Evolutionary conservation across 2,329 filamentous ascomycete species (phyloP).

Genomic region (Aspergillus sp.): DNA sequence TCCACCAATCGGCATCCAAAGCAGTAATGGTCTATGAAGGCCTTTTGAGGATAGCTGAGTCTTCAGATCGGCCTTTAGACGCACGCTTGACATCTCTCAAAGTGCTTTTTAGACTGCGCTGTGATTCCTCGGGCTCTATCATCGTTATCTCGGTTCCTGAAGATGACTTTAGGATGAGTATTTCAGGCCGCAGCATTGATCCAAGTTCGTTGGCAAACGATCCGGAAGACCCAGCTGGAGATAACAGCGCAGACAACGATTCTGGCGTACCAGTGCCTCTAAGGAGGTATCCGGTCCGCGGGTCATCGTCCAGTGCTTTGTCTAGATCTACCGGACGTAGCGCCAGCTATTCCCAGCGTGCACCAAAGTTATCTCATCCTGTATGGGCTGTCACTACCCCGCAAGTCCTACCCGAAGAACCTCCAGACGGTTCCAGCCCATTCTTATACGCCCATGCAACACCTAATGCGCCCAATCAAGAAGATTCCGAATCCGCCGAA

Average conservation of each 20-base stretch:
- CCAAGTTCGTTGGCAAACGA: conserved; percentile 46
- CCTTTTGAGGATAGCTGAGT: conserved; percentile 64
- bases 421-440: conserved; percentile 49
- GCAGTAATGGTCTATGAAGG: conserved; percentile 62
- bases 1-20: conserved; percentile 67
- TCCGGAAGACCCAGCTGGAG: conserved; percentile 42
- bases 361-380: conserved; percentile 42
- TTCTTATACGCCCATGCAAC: conserved; percentile 52
- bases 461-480: conserved; percentile 30
- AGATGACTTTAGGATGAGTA: conserved; percentile 69
- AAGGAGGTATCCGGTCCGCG: conserved; percentile 34
- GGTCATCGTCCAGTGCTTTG: conserved; percentile 26
- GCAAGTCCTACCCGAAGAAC: conserved; percentile 55
- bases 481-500: conserved; percentile 27
- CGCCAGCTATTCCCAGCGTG: conserved; percentile 31
- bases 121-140: conserved; percentile 76
- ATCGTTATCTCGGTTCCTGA: conserved; percentile 71
- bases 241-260: conserved; percentile 37
- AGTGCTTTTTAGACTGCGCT: conserved; percentile 76
- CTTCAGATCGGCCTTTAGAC: conserved; percentile 62
- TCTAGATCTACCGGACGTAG: conserved; percentile 36
- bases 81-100: conserved; percentile 74
- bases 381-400: conserved; percentile 60
- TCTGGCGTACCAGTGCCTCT: conserved; percentile 28
- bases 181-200: conserved; percentile 65